These are phyloP conservation scores for Dichotomocladium elegans DNA, from an alignment of 371 early-diverging fungal species.

Conservation along the genomic window DNA sequence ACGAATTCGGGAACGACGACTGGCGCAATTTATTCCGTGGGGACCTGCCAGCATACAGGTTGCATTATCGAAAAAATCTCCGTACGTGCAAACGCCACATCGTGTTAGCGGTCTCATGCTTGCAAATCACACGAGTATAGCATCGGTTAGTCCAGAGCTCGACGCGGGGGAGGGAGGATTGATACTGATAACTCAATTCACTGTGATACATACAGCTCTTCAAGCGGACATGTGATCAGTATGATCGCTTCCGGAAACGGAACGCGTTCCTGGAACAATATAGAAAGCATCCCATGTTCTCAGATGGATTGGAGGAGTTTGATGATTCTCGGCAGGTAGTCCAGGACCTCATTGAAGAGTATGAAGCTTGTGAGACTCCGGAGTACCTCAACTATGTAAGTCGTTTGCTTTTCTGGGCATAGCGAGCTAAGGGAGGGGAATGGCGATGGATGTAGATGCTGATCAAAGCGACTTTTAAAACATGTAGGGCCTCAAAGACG, in stretches of 20 bases:
- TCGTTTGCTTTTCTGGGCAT: too few species aligned
- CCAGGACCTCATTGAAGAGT: slow-evolving; percentile 90
- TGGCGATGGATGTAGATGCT: too few species aligned
- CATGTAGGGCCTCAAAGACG: too few species aligned
- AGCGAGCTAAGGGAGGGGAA: too few species aligned
- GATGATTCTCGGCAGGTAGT: slow-evolving; percentile 84
- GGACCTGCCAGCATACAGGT: slow-evolving; percentile 99
- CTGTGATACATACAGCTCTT: slow-evolving; percentile 84
- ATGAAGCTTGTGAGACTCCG: slow-evolving; percentile 91
- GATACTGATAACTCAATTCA: neutral
- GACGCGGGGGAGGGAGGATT: neutral
- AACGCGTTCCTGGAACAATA: slow-evolving; percentile 99
- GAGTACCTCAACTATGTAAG: slow-evolving; percentile 67
- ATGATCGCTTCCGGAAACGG: slow-evolving; percentile 93
- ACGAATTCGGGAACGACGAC: slow-evolving; percentile 89
- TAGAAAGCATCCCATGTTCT: slow-evolving; percentile 77
- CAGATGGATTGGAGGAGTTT: slow-evolving; percentile 90
- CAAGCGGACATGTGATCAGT: slow-evolving; percentile 93
- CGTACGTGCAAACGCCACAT: slow-evolving; percentile 88
- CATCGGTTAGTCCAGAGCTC: slow-evolving; percentile 54
- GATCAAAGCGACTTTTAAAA: too few species aligned
- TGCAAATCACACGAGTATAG: slow-evolving; percentile 97
- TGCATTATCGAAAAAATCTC: slow-evolving; percentile 88
- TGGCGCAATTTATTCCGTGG: slow-evolving; percentile 99
- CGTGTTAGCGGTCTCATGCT: slow-evolving; percentile 97